Base-by-base conservation (phyloP, 257 asterid species). In the Gentiana straminea region DNA sequence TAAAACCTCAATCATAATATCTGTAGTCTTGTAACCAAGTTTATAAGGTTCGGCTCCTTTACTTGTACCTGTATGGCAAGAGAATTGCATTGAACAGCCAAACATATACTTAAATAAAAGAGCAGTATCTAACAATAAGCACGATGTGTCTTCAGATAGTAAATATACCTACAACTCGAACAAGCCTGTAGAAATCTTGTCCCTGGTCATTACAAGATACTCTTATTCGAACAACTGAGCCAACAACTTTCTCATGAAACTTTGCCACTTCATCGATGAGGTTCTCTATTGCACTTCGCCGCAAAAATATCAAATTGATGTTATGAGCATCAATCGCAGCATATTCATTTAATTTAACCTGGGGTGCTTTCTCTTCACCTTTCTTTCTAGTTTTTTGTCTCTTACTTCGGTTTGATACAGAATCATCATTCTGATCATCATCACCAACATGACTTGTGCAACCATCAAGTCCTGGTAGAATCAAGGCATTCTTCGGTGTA, bases 271-370 rank as follows among this genome's bases (percentile, higher is more conserved):
- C 93, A 11, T 64, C 79, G 37, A 76, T 51, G 58, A 92, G 93
- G 62, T 67, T 75, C 79, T 86, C 99, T 79, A 85, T 65, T 79
- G 88, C 58, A 67, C 73, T 77, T 52, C 88, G 89, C 41, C 89
- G 68, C 74, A 92, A 72, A 74, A 80, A 92, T 52, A 92, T 76
- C 81, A 92, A 73, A 55, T 73, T 77, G 65, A 92, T 83, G 78
- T 92, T 92, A 63, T 88, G 91, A 62, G 73, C 75, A 74, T 92
- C 89, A 81, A 92, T 71, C 55, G 95, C 95, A 53, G 99, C 99
- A 62, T 75, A 83, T 46, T 81, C 95, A 44, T 77, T 75, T 52
- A 81, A 68, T 68, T 82, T 78, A 69, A 57, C 63, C 75, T 68
- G 84, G 8, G 68, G 60, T 51, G 70, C 67, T 77, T 54, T 78